Conservation (phyloP, 495 filamentous ascomycete genomes). For the Xylaria curta region DNA sequence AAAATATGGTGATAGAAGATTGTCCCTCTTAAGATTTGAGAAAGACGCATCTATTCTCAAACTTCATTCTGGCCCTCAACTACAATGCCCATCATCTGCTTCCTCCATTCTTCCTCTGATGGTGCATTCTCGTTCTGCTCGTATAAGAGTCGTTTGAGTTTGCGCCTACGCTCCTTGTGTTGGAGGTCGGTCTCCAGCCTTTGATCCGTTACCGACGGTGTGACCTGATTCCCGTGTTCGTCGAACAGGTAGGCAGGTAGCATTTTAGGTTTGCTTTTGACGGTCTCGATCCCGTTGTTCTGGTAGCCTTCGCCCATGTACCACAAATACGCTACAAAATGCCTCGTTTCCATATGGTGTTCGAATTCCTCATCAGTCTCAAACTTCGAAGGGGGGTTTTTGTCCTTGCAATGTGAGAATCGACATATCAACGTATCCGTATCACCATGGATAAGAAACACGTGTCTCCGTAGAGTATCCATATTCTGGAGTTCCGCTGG, state of each 20-base stretch:
- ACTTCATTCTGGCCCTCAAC: not conserved
- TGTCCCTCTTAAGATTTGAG: not conserved
- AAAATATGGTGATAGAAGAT: not conserved
- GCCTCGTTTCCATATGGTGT: constrained; percentile 64
- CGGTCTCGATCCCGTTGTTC: constrained; percentile 42
- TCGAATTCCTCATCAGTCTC: constrained; percentile 54
- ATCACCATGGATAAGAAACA: constrained; percentile 61
- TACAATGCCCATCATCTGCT: constrained; percentile 34
- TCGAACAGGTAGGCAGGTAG: constrained; percentile 52
- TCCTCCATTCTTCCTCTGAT: constrained; percentile 48
- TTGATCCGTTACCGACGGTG: constrained; percentile 47
- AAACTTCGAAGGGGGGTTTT: constrained; percentile 31
- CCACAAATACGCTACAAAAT: constrained; percentile 68
- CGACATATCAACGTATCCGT: constrained; percentile 41
- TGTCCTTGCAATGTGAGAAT: constrained; percentile 44
- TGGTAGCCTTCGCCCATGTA: constrained; percentile 66
- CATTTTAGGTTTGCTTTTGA: constrained; percentile 30
- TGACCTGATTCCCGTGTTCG: constrained; percentile 49
- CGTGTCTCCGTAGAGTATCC: constrained; percentile 70
- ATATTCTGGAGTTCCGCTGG: constrained; percentile 76
- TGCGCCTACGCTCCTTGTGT: constrained; percentile 38
- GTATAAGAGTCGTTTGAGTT: constrained; percentile 38
- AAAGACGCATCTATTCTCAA: not conserved
- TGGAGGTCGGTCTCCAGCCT: constrained; percentile 48
- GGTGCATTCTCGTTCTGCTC: constrained; percentile 47